phyloP scores from a whole-genome alignment of 2,329 filamentous ascomycete species.

The Penicillium hesseltinei region DNA sequence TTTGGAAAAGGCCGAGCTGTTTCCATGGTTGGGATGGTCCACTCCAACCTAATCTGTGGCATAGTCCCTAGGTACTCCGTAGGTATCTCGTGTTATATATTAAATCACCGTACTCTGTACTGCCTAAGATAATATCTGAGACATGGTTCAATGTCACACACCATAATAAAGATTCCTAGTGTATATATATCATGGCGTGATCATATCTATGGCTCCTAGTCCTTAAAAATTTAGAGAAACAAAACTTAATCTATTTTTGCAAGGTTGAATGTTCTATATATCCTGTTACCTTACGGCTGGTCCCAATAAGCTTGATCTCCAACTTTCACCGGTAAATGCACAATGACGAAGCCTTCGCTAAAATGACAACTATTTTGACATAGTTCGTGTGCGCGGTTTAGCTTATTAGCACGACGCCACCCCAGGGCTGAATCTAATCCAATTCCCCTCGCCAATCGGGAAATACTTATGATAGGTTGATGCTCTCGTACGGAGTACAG shows the following conservation, averaged over 20 bases:
- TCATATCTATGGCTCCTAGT: background rate
- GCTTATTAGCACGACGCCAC: background rate
- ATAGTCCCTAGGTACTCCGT: too few relatives aligned
- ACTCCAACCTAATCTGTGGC: background rate
- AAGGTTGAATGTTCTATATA: background rate
- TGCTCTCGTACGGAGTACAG: background rate
- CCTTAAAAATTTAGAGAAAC: too few relatives aligned
- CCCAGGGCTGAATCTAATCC: background rate
- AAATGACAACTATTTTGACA: background rate
- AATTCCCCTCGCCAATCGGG: background rate
- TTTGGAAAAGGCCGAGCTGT: background rate
- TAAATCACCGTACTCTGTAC: background rate
- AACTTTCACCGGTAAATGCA: background rate
- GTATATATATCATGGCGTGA: background rate
- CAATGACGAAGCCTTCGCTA: background rate
- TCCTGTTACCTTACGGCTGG: background rate
- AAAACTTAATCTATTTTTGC: background rate
- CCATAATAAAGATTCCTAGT: background rate
- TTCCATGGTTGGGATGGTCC: constrained; percentile 1
- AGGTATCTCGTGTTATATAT: background rate
- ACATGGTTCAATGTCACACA: background rate
- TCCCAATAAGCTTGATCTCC: background rate
- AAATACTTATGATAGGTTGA: background rate
- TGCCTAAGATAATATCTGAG: background rate
- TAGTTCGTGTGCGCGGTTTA: background rate